Evolutionary conservation across 2,329 filamentous ascomycete species (phyloP).

Genomic region (Periconia sp.): DNA sequence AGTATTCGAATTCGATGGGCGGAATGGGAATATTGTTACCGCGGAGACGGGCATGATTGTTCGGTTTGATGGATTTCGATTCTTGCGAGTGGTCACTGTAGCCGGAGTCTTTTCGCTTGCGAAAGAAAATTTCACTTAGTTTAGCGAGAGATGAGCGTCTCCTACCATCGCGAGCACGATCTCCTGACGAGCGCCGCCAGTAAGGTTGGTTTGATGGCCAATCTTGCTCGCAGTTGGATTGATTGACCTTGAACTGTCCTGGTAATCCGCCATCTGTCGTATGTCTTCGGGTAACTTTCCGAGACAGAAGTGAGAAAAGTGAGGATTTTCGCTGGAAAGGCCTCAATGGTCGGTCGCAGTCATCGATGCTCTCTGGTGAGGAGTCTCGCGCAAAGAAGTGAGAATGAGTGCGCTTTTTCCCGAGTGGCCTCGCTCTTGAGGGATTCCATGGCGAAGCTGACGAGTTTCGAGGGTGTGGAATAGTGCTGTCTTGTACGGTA

Average conservation of each 20-base stretch:
- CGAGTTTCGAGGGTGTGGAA: too few relatives aligned
- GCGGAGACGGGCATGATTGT: background rate
- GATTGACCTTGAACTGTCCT: too few relatives aligned
- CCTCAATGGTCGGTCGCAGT: slow-evolving; percentile 2
- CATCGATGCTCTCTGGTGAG: background rate
- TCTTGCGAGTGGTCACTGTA: background rate
- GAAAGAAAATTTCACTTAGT: slow-evolving; percentile 5
- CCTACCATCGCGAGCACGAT: too few relatives aligned
- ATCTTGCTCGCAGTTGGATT: too few relatives aligned
- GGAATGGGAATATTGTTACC: background rate
- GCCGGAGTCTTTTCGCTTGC: slow-evolving; percentile 3
- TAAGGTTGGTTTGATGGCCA: too few relatives aligned
- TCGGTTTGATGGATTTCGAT: too few relatives aligned
- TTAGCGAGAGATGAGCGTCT: slow-evolving; percentile 5
- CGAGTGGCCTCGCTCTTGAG: too few relatives aligned
- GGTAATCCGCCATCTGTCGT: background rate
- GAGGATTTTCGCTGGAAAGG: background rate
- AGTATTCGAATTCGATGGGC: background rate
- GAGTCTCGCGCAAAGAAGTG: background rate
- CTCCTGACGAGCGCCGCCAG: too few relatives aligned
- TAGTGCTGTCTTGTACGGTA: too few relatives aligned
- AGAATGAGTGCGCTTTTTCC: background rate
- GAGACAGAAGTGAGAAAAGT: background rate
- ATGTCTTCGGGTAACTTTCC: background rate
- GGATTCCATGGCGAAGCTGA: too few relatives aligned